These are phyloP conservation scores for Cercophora sp. DNA, from an alignment of 495 filamentous ascomycete genomes.

Conservation along the genomic window DNA sequence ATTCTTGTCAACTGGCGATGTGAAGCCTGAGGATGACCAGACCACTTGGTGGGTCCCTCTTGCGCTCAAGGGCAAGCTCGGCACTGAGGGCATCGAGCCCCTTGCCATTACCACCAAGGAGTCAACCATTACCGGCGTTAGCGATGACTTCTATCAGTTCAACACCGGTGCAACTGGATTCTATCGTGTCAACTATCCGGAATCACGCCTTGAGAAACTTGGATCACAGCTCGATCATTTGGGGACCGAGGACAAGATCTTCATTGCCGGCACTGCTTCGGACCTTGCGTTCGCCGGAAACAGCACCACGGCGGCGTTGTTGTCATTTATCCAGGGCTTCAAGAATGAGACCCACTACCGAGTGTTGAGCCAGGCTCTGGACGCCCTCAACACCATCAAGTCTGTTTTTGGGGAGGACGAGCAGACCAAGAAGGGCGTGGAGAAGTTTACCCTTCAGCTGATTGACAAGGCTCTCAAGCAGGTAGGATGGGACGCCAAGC, in stretches of 20 bases:
- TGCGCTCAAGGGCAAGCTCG: constrained; percentile 61
- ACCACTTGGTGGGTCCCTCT: constrained; percentile 97
- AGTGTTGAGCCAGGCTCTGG: constrained; percentile 82
- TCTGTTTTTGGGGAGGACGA: constrained; percentile 52
- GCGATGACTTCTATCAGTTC: constrained; percentile 84
- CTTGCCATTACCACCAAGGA: constrained; percentile 71
- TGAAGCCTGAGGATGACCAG: constrained; percentile 75
- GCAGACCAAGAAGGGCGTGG: constrained; percentile 56
- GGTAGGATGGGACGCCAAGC: constrained; percentile 78
- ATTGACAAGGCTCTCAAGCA: constrained; percentile 66
- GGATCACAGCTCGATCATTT: constrained; percentile 68
- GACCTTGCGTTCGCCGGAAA: constrained; percentile 85
- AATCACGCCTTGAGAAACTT: constrained; percentile 70
- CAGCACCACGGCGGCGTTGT: constrained; percentile 69
- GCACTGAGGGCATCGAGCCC: constrained; percentile 42
- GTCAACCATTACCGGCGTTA: constrained; percentile 66
- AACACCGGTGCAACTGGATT: constrained; percentile 86
- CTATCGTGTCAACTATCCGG: constrained; percentile 89
- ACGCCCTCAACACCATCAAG: constrained; percentile 55
- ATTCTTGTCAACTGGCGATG: constrained; percentile 87
- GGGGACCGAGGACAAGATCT: constrained; percentile 84
- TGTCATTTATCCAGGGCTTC: constrained; percentile 78
- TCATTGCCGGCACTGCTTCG: constrained; percentile 83
- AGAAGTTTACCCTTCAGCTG: constrained; percentile 68
- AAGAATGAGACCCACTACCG: constrained; percentile 76